These are phyloP conservation scores for Hypoxylon sp. DNA, from an alignment of 2,329 filamentous ascomycete species.

Conservation along the genomic window DNA sequence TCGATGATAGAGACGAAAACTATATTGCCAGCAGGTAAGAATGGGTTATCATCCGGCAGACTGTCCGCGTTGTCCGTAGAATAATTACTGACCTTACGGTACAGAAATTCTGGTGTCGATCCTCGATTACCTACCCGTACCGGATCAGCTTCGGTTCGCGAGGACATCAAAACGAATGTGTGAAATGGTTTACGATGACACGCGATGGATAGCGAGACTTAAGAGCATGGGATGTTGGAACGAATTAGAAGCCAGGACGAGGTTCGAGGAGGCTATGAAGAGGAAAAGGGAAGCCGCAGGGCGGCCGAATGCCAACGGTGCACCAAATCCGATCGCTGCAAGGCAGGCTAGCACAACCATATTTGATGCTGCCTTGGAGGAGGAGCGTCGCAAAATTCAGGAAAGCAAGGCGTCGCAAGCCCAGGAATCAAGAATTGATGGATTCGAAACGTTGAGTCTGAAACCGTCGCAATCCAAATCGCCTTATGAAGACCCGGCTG, in stretches of 20 bases:
- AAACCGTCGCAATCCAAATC: conserved; percentile 59
- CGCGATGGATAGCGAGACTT: conserved; percentile 90
- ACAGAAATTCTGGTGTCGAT: conserved; percentile 89
- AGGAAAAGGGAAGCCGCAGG: conserved; percentile 70
- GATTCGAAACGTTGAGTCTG: conserved; percentile 84
- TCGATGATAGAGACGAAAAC: conserved; percentile 85
- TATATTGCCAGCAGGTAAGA: conserved; percentile 83
- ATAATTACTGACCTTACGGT: conserved; percentile 27
- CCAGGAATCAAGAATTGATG: conserved; percentile 64
- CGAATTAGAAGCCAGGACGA: conserved; percentile 84
- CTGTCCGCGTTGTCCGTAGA: background rate
- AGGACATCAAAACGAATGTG: conserved; percentile 87
- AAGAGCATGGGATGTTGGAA: conserved; percentile 94
- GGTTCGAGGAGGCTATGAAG: conserved; percentile 80
- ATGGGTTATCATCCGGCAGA: background rate
- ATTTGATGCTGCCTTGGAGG: conserved; percentile 81
- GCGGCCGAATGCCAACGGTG: conserved; percentile 49
- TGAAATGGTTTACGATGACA: conserved; percentile 99
- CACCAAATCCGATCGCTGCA: conserved; percentile 40
- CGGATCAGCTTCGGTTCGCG: conserved; percentile 88
- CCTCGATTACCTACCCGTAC: conserved; percentile 88
- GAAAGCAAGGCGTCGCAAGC: conserved; percentile 54
- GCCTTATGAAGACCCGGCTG: conserved; percentile 71
- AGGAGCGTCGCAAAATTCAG: conserved; percentile 67
- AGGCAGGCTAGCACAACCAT: conserved; percentile 68